phyloP scores from a whole-genome alignment of 169 alveolate species.

The Eimeria necatrix region DNA sequence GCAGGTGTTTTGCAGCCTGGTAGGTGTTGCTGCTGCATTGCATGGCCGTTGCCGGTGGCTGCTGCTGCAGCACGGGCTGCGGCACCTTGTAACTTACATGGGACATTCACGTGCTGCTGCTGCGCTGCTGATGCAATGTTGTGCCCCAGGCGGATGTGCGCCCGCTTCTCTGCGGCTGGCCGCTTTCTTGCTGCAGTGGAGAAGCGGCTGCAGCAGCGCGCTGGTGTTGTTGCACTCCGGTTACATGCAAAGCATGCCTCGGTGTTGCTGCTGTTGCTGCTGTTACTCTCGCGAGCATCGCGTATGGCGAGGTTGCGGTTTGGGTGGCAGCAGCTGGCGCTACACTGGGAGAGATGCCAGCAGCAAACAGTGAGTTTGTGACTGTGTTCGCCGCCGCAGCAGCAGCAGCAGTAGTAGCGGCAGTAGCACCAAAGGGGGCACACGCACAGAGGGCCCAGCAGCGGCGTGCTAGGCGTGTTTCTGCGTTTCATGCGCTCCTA shows the following conservation, averaged over 20 bases:
- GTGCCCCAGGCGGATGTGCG: slow-evolving; percentile 18
- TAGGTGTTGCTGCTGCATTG: not conserved
- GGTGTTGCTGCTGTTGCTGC: slow-evolving; percentile 56
- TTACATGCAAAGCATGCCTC: slow-evolving; percentile 48
- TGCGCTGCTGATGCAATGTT: not conserved
- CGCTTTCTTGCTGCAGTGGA: slow-evolving; percentile 38
- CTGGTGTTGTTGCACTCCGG: slow-evolving; percentile 64
- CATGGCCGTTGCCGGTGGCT: not conserved
- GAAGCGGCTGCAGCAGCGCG: slow-evolving; percentile 66
- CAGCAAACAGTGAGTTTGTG: slow-evolving; percentile 32
- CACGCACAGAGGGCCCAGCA: not conserved
- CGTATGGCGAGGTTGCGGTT: slow-evolving; percentile 50
- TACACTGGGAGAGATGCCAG: slow-evolving; percentile 9
- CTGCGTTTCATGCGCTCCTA: not conserved
- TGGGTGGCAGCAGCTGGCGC: slow-evolving; percentile 69
- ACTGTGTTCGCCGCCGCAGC: not conserved
- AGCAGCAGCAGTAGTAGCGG: slow-evolving; percentile 45
- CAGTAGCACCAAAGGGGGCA: slow-evolving; percentile 6
- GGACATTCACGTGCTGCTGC: not conserved
- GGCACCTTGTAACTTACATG: no score
- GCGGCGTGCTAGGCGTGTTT: not conserved
- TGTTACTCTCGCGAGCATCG: slow-evolving; percentile 28
- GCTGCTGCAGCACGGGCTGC: not conserved
- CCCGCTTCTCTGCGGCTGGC: slow-evolving; percentile 29
- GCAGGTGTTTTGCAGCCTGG: slow-evolving; percentile 35